A percentile compares a stretch with the other conserved stretches of the same genome.
Conservation (phyloP, 1,139 yeast genomes). For the Kodamaea ohmeri region DNA sequence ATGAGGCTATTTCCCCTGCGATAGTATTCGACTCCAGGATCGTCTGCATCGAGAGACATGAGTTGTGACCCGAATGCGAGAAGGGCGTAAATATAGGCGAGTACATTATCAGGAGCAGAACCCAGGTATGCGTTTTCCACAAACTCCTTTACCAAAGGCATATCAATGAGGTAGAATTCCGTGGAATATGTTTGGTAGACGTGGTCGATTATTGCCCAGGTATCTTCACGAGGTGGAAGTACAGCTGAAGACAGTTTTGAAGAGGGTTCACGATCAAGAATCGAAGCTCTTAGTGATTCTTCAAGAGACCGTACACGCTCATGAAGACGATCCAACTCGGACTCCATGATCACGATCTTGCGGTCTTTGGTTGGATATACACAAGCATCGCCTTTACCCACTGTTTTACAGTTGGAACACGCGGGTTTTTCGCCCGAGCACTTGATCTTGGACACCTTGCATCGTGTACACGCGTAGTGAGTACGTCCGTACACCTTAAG, state of each 20-base stretch:
- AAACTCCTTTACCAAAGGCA: constrained; percentile 10
- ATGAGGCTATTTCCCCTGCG: constrained; percentile 40
- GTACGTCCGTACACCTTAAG: constrained; percentile 41
- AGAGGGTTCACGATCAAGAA: not conserved
- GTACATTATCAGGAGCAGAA: constrained; percentile 9
- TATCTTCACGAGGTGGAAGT: constrained; percentile 25
- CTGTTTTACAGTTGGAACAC: constrained; percentile 38
- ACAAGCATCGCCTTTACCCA: constrained; percentile 37
- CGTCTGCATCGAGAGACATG: constrained; percentile 11
- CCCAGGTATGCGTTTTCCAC: constrained; percentile 7
- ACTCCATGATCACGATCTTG: constrained; percentile 50
- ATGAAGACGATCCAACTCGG: constrained; percentile 45
- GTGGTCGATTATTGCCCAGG: constrained; percentile 27
- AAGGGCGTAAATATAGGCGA: constrained; percentile 34
- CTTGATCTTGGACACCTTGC: constrained; percentile 37
- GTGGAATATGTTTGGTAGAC: constrained; percentile 36
- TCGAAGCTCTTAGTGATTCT: constrained; percentile 6
- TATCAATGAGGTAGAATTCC: constrained; percentile 41
- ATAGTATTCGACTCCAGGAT: constrained; percentile 39
- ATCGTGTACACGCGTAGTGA: constrained; percentile 43
- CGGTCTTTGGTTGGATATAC: constrained; percentile 50
- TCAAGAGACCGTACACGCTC: constrained; percentile 40
- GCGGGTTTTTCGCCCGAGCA: constrained; percentile 46
- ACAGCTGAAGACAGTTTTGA: constrained; percentile 1
- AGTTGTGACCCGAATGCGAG: constrained; percentile 42